Conservation (phyloP, 345 rosid species). For the Draba incana region DNA sequence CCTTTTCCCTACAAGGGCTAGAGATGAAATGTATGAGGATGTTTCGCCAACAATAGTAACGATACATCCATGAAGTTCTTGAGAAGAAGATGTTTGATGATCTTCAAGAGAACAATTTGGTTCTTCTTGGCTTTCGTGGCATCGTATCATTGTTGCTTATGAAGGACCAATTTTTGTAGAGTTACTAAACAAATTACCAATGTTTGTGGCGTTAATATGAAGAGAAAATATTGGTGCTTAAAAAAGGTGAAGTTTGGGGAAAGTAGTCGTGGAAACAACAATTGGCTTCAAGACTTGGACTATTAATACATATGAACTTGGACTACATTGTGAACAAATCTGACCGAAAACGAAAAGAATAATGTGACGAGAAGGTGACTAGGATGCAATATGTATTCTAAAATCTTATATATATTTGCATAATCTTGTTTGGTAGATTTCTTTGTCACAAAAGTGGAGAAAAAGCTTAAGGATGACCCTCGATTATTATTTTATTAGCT, state of each 20-base stretch:
- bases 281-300: slow-evolving; percentile 37
- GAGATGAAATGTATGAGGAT: slow-evolving; percentile 63
- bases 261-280: slow-evolving; percentile 42
- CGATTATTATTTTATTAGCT: slow-evolving; percentile 16
- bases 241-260: slow-evolving; percentile 8
- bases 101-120: slow-evolving; percentile 14
- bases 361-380: slow-evolving; percentile 37
- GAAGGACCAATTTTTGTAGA: slow-evolving; percentile 18
- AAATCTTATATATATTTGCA: slow-evolving; percentile 10
- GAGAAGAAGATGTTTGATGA: slow-evolving; percentile 21
- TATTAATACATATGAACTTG: slow-evolving; percentile 30
- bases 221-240: slow-evolving; percentile 18
- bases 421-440: slow-evolving; percentile 33
- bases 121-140: slow-evolving; percentile 11
- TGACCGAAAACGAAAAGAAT: slow-evolving; percentile 34
- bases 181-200: background rate
- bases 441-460: slow-evolving; percentile 37
- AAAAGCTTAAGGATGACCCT: slow-evolving; percentile 26
- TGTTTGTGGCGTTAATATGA: slow-evolving; percentile 14
- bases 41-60: slow-evolving; percentile 65
- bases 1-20: slow-evolving; percentile 61
- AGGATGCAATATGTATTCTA: slow-evolving; percentile 22
- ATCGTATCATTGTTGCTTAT: slow-evolving; percentile 30
- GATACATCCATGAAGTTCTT: slow-evolving; percentile 51
- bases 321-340: slow-evolving; percentile 23